These are phyloP conservation scores for Sugiyamaella pinicola DNA, from an alignment of 1,139 yeast species.

Conservation along the genomic window DNA sequence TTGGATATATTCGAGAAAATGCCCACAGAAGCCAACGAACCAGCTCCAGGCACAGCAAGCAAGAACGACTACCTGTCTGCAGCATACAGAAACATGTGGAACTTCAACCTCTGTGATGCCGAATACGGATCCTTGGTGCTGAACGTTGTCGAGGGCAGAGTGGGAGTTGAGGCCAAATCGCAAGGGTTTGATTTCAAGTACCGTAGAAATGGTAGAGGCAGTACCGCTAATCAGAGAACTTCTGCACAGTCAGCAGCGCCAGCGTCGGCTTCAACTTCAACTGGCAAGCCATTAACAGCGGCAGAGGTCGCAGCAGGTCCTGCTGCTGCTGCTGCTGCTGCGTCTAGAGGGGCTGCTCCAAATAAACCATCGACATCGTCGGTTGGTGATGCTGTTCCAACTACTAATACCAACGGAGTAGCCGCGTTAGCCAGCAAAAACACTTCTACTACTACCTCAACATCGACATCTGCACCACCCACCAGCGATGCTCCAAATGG, in stretches of 20 bases:
- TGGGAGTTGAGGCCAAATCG: conserved; percentile 49
- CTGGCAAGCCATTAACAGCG: conserved; percentile 3
- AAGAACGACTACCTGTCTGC: conserved; percentile 58
- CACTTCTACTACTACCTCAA: neutral
- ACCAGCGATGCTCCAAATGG: neutral
- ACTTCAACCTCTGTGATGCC: conserved; percentile 70
- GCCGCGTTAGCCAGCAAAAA: no score
- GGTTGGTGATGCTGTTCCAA: neutral
- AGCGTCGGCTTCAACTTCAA: neutral
- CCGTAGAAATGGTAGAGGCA: conserved; percentile 33
- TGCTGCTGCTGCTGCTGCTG: conserved; percentile 5
- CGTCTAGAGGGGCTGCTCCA: neutral
- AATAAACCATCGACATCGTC: neutral
- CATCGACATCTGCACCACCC: neutral
- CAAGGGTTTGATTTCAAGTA: conserved; percentile 56
- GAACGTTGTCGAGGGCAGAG: conserved; percentile 46
- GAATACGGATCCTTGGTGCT: conserved; percentile 50
- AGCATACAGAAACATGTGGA: conserved; percentile 76
- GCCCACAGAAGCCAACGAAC: conserved; percentile 52
- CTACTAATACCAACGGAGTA: neutral
- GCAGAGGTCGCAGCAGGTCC: neutral
- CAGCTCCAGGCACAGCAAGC: conserved; percentile 37
- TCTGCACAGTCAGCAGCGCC: neutral
- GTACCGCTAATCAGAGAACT: conserved; percentile 2
- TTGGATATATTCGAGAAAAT: conserved; percentile 65